Evolutionary conservation across 1,284 basidiomycete species (phyloP).

Genomic region (Ceratobasidium sp.): DNA sequence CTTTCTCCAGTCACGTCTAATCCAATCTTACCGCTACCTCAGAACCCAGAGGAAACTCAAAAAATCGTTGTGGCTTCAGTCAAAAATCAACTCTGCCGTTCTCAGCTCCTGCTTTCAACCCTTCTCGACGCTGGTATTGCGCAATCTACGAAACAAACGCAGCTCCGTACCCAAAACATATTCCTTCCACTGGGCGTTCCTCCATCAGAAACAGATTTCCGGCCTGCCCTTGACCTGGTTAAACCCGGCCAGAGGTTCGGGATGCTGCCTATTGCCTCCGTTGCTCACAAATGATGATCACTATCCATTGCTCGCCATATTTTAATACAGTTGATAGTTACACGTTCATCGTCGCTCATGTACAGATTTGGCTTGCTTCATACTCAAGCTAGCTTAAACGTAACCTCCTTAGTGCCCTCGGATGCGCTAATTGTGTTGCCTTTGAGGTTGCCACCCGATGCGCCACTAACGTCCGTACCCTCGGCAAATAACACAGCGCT

Average conservation of each 20-base stretch:
- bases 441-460: slow-evolving; percentile 34
- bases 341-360: background rate
- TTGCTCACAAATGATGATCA: slow-evolving; percentile 23
- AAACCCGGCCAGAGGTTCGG: slow-evolving; percentile 69
- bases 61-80: slow-evolving; percentile 59
- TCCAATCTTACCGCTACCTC: slow-evolving; percentile 56
- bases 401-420: slow-evolving; percentile 32
- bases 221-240: slow-evolving; percentile 66
- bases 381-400: slow-evolving; percentile 35
- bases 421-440: slow-evolving; percentile 31
- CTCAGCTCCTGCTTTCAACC: slow-evolving; percentile 50
- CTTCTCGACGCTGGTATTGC: slow-evolving; percentile 45
- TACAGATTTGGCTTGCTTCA: background rate
- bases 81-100: slow-evolving; percentile 57
- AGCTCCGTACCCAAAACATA: slow-evolving; percentile 41
- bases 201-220: slow-evolving; percentile 63
- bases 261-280: slow-evolving; percentile 59
- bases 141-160: slow-evolving; percentile 46
- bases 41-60: slow-evolving; percentile 52
- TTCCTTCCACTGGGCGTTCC: slow-evolving; percentile 55
- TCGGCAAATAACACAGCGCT: slow-evolving; percentile 37
- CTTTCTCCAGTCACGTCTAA: background rate
- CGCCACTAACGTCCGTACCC: slow-evolving; percentile 15
- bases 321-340: slow-evolving; percentile 24
- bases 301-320: background rate